Evolutionary conservation across 306 rosid species (phyloP).

Genomic region (Gillenia trifoliata): DNA sequence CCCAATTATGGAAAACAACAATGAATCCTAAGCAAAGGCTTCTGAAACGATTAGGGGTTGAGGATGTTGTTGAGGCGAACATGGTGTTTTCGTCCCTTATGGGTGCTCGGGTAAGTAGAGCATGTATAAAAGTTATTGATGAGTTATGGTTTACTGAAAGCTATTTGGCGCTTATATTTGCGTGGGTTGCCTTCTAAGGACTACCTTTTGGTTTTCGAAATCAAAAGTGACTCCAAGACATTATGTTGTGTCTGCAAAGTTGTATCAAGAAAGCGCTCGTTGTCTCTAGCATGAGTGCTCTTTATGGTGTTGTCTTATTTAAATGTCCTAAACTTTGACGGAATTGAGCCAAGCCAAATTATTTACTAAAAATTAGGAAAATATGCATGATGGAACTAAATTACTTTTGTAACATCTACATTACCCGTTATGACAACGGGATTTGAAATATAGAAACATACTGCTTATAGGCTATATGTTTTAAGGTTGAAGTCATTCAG

Average conservation of each 20-base stretch:
- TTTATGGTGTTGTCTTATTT: too few species aligned
- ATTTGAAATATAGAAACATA: neutral
- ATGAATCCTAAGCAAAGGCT: too few species aligned
- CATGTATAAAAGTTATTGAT: neutral
- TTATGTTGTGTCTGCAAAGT: too few species aligned
- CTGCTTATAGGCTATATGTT: neutral
- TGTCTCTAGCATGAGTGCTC: too few species aligned
- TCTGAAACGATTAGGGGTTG: slow-evolving; percentile 60
- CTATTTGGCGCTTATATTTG: neutral
- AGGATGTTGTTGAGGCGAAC: slow-evolving; percentile 88
- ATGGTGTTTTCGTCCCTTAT: slow-evolving; percentile 89
- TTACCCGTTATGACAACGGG: neutral
- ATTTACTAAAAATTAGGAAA: too few species aligned
- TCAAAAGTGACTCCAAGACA: too few species aligned
- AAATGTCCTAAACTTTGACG: too few species aligned
- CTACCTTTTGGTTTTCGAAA: neutral
- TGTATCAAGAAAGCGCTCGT: too few species aligned
- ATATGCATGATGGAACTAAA: neutral
- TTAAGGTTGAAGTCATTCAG: neutral
- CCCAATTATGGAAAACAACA: too few species aligned
- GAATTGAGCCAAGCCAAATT: neutral
- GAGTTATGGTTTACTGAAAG: slow-evolving; percentile 1
- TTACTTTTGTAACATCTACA: neutral
- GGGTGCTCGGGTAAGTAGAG: slow-evolving; percentile 76
- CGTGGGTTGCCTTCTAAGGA: neutral